These are phyloP conservation scores for Amanita pseudoporphyria DNA, from an alignment of 768 basidiomycete genomes.

Conservation along the genomic window DNA sequence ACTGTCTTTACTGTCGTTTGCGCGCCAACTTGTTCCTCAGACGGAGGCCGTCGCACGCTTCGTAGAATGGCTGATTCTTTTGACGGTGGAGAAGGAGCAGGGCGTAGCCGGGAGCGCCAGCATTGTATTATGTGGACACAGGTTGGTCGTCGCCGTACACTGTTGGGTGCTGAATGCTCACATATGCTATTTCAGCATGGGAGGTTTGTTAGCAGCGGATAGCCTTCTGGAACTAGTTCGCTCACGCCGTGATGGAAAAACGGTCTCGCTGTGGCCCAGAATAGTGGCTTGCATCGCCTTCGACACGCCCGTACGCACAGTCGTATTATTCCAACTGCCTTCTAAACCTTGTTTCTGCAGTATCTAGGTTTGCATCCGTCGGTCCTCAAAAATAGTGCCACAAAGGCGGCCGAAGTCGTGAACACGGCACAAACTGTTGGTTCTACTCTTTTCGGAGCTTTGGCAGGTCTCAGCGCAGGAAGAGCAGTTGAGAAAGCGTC, in stretches of 20 bases:
- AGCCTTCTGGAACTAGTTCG: constrained; percentile 64
- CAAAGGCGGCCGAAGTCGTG: constrained; percentile 64
- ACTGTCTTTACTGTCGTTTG: not conserved
- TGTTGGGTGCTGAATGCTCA: not conserved
- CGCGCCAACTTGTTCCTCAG: constrained; percentile 25
- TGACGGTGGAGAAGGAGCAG: constrained; percentile 80
- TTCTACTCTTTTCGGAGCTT: constrained; percentile 48
- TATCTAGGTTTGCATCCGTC: constrained; percentile 81
- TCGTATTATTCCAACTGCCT: not conserved
- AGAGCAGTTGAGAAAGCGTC: constrained; percentile 24
- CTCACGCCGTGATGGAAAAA: constrained; percentile 49
- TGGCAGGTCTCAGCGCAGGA: constrained; percentile 39
- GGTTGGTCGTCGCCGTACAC: constrained; percentile 28
- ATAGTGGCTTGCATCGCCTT: constrained; percentile 81
- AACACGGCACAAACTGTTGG: constrained; percentile 55
- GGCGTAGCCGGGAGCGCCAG: constrained; percentile 71
- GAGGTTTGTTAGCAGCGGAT: constrained; percentile 83
- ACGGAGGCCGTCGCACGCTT: constrained; percentile 76
- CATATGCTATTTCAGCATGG: constrained; percentile 54
- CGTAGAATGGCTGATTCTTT: constrained; percentile 86
- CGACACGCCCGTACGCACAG: constrained; percentile 78
- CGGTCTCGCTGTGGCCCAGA: constrained; percentile 65
- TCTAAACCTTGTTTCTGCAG: constrained; percentile 26
- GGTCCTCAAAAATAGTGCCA: constrained; percentile 78
- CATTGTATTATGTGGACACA: constrained; percentile 86